These are phyloP conservation scores for Tetrapisispora pingtungensis DNA, from an alignment of 805 yeast species.

Conservation along the genomic window DNA sequence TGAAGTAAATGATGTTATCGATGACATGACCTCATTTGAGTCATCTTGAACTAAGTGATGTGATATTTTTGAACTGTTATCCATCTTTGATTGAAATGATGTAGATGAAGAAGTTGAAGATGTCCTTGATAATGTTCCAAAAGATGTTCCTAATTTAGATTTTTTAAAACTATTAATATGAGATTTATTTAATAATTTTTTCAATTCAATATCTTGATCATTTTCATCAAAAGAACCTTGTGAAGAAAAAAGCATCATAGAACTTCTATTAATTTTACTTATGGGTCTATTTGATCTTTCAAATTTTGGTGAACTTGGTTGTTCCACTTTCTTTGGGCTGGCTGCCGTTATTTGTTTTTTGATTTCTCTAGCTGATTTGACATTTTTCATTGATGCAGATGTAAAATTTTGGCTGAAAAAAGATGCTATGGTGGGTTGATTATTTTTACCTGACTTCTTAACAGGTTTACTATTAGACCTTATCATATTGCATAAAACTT, in stretches of 20 bases:
- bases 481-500: background rate
- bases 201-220: constrained; percentile 19
- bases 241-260: constrained; percentile 11
- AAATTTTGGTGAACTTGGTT: background rate
- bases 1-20: constrained; percentile 1
- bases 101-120: constrained; percentile 1
- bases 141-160: background rate
- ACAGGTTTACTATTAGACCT: constrained; percentile 3
- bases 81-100: background rate
- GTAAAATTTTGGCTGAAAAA: constrained; percentile 5
- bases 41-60: background rate
- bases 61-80: background rate
- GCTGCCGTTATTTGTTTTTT: background rate
- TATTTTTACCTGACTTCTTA: background rate
- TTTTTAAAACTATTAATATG: constrained; percentile 22
- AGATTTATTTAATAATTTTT: constrained; percentile 12
- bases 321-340: background rate
- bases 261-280: background rate
- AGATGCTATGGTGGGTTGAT: constrained; percentile 6
- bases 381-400: background rate
- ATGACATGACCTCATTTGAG: background rate
- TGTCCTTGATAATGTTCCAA: background rate
- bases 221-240: constrained; percentile 29
- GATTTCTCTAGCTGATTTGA: background rate
- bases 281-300: background rate